phyloP scores from a whole-genome alignment of 768 basidiomycete genomes.

The Psilocybe cyanescens region DNA sequence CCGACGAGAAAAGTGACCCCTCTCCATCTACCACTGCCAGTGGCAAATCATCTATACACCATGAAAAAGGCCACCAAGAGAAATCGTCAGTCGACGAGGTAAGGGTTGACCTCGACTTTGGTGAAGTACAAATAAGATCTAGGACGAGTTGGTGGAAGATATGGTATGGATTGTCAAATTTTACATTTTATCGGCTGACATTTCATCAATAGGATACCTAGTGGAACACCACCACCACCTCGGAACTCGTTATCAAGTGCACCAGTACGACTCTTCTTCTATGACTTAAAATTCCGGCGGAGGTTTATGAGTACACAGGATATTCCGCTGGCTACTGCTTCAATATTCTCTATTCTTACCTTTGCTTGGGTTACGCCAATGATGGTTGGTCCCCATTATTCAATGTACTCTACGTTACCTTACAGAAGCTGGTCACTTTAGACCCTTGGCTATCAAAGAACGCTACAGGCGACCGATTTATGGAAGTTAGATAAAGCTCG shows the following conservation, averaged over 20 bases:
- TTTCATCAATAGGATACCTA: slow-evolving; percentile 51
- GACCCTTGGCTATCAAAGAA: slow-evolving; percentile 71
- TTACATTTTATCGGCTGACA: background rate
- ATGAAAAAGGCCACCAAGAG: slow-evolving; percentile 12
- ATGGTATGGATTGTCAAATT: slow-evolving; percentile 40
- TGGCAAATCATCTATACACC: background rate
- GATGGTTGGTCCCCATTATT: slow-evolving; percentile 40
- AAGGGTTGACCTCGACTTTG: slow-evolving; percentile 42
- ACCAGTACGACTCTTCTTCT: slow-evolving; percentile 30
- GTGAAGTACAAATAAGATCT: slow-evolving; percentile 40
- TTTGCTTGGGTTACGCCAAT: slow-evolving; percentile 69
- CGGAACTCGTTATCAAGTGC: slow-evolving; percentile 61
- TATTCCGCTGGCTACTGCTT: slow-evolving; percentile 63
- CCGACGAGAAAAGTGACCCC: background rate
- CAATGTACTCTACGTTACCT: background rate
- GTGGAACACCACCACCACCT: slow-evolving; percentile 59
- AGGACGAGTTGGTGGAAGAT: slow-evolving; percentile 58
- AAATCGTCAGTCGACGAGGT: slow-evolving; percentile 3
- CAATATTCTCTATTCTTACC: slow-evolving; percentile 60
- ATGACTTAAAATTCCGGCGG: background rate
- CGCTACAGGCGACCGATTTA: slow-evolving; percentile 74
- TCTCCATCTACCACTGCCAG: slow-evolving; percentile 2
- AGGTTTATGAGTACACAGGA: slow-evolving; percentile 30
- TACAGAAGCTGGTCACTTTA: slow-evolving; percentile 18
- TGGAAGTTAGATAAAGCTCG: slow-evolving; percentile 64